Base-by-base conservation (phyloP, 306 rosid species). In the Vicia sativa region DNA sequence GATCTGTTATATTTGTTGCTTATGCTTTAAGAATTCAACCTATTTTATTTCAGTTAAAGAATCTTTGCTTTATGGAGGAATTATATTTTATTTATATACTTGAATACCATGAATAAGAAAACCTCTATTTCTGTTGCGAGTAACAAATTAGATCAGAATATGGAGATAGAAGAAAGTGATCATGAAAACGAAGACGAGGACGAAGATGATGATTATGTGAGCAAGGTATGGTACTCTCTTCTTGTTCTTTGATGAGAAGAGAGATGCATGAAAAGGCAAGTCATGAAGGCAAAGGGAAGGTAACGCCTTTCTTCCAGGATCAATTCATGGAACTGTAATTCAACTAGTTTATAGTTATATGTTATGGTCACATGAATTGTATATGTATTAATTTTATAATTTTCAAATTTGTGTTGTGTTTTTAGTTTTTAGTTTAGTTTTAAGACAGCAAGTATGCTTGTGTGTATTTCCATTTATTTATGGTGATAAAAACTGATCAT, bases 201-300 rank as follows among this genome's bases (percentile, higher is more conserved):
- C 38, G 78, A 79, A 34, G 84, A 79, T 0, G 83, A 62, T 2
- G 77, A 16, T 5, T 38, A 41, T 21, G 35, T 53, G 60, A 54
- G 18, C 25, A 43, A 62, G n/a, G 37, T 23, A 14, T 15, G 43
- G 65, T 50, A 65, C 73, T 75, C 81, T 67, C 74, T 64, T 76
- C 73, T 64, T 76, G 52, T 70, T 41, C 80, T 59, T 26, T 79
- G 56, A 67, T 70, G 74, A 46, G 74, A 69, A 58, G 74, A 41
- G 85, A 55, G 82, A 70, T 64, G 74, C 23, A 65, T 48, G 11
- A 68, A 67, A 71, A 74, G 89, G 92, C 89, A 87, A 87, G 92
- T 87, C 87, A 84, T 58, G 52, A 39, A 74, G 95, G 90, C 95
- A 82, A 72, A 79, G 83, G 90, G 95, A 83, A 85, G 90, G 90